A percentile compares a stretch with the other conserved stretches of the same genome.
Evolutionary conservation across 2,329 filamentous ascomycete genomes (phyloP).

Genomic region (Pseudocercospora vitis): DNA sequence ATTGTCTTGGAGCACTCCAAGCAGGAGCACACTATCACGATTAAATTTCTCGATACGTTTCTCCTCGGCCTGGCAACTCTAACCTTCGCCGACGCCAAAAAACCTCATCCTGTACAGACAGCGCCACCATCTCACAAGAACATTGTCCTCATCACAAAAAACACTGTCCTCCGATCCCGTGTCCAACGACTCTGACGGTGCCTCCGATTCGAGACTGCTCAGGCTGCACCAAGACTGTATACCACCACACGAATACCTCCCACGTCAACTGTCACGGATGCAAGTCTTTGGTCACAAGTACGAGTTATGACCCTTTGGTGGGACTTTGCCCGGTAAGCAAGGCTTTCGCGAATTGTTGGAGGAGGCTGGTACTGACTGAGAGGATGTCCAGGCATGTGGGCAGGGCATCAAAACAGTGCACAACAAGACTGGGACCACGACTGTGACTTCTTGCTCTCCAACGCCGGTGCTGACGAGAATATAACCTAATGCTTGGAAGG

Average conservation of each 20-base stretch:
- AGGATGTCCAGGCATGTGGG: constrained; percentile 10
- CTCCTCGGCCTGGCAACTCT: neutral
- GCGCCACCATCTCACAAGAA: neutral
- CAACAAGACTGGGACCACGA: constrained; percentile 18
- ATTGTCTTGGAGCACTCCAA: too few relatives aligned
- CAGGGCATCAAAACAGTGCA: constrained; percentile 9
- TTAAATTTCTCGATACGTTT: neutral
- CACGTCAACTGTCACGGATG: constrained; percentile 24
- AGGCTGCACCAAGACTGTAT: constrained; percentile 19
- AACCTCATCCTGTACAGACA: neutral
- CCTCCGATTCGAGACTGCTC: constrained; percentile 9
- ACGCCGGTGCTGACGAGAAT: neutral
- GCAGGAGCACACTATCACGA: neutral
- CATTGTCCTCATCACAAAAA: too few relatives aligned
- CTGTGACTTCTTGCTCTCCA: constrained; percentile 18
- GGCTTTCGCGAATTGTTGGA: neutral
- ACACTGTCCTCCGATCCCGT: constrained; percentile 8
- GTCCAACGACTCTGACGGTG: constrained; percentile 19
- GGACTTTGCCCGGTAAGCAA: constrained; percentile 22
- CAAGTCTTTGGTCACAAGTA: constrained; percentile 16
- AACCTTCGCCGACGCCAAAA: neutral
- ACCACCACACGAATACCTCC: constrained; percentile 11
- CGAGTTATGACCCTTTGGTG: constrained; percentile 5
- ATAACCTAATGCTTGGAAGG: too few relatives aligned
- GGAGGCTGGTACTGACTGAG: constrained; percentile 3